Evolutionary conservation across 2,329 filamentous ascomycete genomes (phyloP), one percentile per base, ranked within the genome.

Genomic region (Sporothrix humicola): DNA sequence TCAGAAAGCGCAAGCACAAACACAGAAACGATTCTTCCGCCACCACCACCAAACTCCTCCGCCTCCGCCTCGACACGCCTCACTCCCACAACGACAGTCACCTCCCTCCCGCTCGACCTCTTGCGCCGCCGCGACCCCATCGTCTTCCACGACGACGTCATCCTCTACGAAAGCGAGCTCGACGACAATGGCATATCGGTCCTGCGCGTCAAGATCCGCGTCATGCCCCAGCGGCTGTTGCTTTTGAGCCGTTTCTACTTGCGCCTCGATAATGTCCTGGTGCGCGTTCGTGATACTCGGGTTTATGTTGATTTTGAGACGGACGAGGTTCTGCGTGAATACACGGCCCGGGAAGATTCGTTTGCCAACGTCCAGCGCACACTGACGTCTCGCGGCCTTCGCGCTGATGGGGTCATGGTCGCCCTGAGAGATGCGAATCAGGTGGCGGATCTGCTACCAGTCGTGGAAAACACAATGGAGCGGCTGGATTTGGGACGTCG

Each of bases 131-230:
- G 93, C 15, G 96, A 99, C 81, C 96, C 96, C 0, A 99, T 99
- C 77, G 84, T 97, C 5, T 98, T 98, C 86, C 97, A 97, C 81
- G 95, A 98, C 83, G 94, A 98, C 78, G 94, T 99, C 54, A 90
- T 98, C 78, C 87, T 99, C 66, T 99, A 97, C 81, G 96, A 99
- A 84, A 97, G 97, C 83, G 96, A 99, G 85, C 88, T 99, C 65
- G 96, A 97, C 75, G 96, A 99, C 82, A 99, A 99, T 80, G 96
- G 96, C 75, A 96, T 98, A 78, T 93, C 94, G 44, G 88, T 98
- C 80, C 86, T 97, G 74, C 97, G 91, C 75, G 94, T 92, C 82
- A 99, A 99, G 85, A 85, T 98, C 69, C 88, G 96, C 74, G 95
- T 98, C 73, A 98, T 98, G 91, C 93, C 95, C 72, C 89, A 91